These are phyloP conservation scores for Alternaria tenuissima DNA, from an alignment of 2,329 filamentous ascomycete genomes.

Conservation along the genomic window DNA sequence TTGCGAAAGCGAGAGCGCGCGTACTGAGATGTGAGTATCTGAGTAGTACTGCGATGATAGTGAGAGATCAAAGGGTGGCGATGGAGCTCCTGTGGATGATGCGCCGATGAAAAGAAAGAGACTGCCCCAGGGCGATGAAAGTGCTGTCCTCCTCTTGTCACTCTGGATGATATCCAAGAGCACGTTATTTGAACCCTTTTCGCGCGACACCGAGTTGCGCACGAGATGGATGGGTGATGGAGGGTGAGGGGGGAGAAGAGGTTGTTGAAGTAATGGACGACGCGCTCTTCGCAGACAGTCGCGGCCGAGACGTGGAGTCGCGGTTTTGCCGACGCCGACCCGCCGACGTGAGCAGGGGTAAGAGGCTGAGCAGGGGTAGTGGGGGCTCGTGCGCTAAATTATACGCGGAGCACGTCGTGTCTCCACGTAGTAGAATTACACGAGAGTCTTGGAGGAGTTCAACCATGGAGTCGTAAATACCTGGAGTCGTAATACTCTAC, in stretches of 20 bases:
- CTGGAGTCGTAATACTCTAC: no score
- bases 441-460: no score
- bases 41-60: conserved; percentile 30
- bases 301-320: conserved; percentile 31
- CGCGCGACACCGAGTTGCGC: conserved; percentile 7
- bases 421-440: neutral
- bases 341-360: conserved; percentile 6
- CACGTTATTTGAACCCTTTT: neutral
- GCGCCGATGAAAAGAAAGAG: conserved; percentile 23
- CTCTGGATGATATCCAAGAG: conserved; percentile 8
- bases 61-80: conserved; percentile 19
- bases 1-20: conserved; percentile 26
- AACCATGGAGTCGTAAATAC: no score
- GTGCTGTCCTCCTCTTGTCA: conserved; percentile 1
- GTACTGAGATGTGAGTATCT: conserved; percentile 21
- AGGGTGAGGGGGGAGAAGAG: neutral
- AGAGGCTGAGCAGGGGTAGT: no score
- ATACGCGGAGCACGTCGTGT: conserved; percentile 26
- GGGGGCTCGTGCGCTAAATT: conserved; percentile 28
- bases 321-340: conserved; percentile 30
- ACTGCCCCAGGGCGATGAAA: conserved; percentile 11
- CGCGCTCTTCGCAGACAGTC: conserved; percentile 15
- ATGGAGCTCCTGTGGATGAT: conserved; percentile 21
- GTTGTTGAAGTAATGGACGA: conserved; percentile 4
- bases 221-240: conserved; percentile 17